Evolutionary conservation across 2,329 filamentous ascomycete genomes (phyloP).

Genomic region (Aspergillus thermomutatus): DNA sequence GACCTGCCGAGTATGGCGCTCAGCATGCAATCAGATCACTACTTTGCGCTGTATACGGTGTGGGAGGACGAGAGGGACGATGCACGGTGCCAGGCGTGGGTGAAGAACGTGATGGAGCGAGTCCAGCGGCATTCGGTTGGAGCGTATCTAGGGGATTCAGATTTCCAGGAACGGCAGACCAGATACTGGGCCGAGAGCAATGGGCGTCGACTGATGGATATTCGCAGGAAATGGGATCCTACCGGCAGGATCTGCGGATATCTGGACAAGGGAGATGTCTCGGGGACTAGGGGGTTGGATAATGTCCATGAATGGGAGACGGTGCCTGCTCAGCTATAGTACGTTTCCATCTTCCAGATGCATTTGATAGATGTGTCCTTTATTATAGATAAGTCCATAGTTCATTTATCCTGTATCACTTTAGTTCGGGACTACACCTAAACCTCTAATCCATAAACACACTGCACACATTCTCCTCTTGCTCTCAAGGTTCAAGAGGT

Average conservation of each 20-base stretch:
- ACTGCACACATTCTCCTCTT: no score
- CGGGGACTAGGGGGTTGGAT: conserved; percentile 40
- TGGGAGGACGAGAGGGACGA: conserved; percentile 51
- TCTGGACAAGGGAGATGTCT: conserved; percentile 44
- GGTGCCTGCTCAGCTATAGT: background rate
- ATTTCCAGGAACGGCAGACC: conserved; percentile 49
- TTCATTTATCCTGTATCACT: no score
- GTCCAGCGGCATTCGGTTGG: conserved; percentile 45
- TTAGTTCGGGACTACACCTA: no score
- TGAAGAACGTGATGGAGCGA: conserved; percentile 38
- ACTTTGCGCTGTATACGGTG: conserved; percentile 53
- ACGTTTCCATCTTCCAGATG: background rate
- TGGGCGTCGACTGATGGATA: conserved; percentile 40
- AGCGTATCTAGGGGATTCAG: conserved; percentile 54
- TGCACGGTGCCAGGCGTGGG: conserved; percentile 43
- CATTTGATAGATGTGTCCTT: no score
- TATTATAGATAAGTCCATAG: no score
- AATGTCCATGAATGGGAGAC: conserved; percentile 40
- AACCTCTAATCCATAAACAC: no score
- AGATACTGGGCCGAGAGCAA: conserved; percentile 49
- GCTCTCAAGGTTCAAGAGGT: no score
- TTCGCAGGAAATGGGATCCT: conserved; percentile 29
- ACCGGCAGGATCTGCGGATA: conserved; percentile 39
- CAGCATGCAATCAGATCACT: conserved; percentile 55
- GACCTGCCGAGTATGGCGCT: conserved; percentile 51